Evolutionary conservation across 2,329 filamentous ascomycete species (phyloP).

Genomic region (Aureobasidium sp.): DNA sequence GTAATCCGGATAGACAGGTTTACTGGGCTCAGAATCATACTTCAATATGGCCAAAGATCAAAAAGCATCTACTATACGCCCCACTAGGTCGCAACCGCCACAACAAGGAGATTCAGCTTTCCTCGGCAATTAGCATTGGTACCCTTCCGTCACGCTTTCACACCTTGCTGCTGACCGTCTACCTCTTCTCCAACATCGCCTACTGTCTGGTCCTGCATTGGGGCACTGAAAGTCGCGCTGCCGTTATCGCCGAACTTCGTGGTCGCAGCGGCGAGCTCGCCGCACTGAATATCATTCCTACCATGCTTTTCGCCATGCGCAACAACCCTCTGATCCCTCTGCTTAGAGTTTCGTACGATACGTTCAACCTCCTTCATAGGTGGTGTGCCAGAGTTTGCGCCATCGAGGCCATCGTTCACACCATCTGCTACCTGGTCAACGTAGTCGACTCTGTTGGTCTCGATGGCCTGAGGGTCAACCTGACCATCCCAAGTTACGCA

Average conservation of each 20-base stretch:
- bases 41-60: slow-evolving; percentile 49
- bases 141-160: slow-evolving; percentile 77
- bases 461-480: slow-evolving; percentile 47
- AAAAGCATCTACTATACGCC: slow-evolving; percentile 59
- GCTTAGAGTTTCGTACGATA: slow-evolving; percentile 87
- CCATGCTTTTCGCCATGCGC: slow-evolving; percentile 79
- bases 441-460: slow-evolving; percentile 49
- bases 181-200: slow-evolving; percentile 65
- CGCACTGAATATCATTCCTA: slow-evolving; percentile 83
- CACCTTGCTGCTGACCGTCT: slow-evolving; percentile 58
- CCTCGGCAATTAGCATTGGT: slow-evolving; percentile 61
- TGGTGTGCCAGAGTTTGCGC: slow-evolving; percentile 74
- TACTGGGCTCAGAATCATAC: slow-evolving; percentile 43
- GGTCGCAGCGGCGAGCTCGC: slow-evolving; percentile 79
- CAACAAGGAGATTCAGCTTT: slow-evolving; percentile 66
- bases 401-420: slow-evolving; percentile 62
- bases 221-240: slow-evolving; percentile 36
- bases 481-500: slow-evolving; percentile 57
- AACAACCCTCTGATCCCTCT: slow-evolving; percentile 86
- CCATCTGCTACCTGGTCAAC: slow-evolving; percentile 65
- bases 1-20: slow-evolving; percentile 33
- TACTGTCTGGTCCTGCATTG: slow-evolving; percentile 68
- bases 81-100: slow-evolving; percentile 69
- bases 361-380: slow-evolving; percentile 83
- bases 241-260: slow-evolving; percentile 72